Percentiles rank a stretch among this genome's conserved stretches.
These are phyloP conservation scores for Blumeriella jaapii DNA, from an alignment of 2,329 filamentous ascomycete species.

Conservation along the genomic window DNA sequence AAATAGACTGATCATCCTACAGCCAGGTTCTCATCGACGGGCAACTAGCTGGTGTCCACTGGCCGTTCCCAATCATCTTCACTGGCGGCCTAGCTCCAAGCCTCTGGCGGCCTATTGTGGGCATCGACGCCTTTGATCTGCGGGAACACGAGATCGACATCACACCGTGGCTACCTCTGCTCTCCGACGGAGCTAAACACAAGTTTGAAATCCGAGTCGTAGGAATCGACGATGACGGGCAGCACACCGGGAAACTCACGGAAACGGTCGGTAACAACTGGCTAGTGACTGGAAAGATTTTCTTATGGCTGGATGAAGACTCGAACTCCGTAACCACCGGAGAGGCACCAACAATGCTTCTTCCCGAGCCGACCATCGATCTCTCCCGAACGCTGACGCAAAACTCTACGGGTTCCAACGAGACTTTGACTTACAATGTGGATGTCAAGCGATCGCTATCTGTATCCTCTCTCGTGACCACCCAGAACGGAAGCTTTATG, in stretches of 20 bases:
- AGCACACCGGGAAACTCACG: conserved; percentile 37
- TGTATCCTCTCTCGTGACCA: conserved; percentile 40
- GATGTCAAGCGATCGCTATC: conserved; percentile 42
- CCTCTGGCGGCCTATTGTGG: conserved; percentile 68
- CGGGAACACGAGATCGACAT: conserved; percentile 74
- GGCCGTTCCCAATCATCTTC: conserved; percentile 75
- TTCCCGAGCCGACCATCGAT: conserved; percentile 33
- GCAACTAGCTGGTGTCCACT: conserved; percentile 59
- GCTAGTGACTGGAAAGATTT: conserved; percentile 70
- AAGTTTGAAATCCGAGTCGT: conserved; percentile 56
- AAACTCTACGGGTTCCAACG: conserved; percentile 41
- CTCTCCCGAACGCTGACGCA: conserved; percentile 38
- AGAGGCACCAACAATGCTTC: conserved; percentile 25
- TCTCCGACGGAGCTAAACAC: conserved; percentile 55
- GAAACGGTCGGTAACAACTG: conserved; percentile 53
- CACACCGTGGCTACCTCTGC: conserved; percentile 58
- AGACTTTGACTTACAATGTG: conserved; percentile 48
- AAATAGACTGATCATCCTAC: too few relatives aligned
- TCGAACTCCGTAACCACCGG: conserved; percentile 41
- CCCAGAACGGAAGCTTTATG: conserved; percentile 32
- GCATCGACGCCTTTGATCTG: conserved; percentile 68
- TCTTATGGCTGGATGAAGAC: conserved; percentile 55
- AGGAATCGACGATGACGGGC: conserved; percentile 47
- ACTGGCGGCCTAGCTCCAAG: conserved; percentile 66
- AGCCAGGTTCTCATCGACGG: conserved; percentile 65